Percentiles rank a stretch among this genome's conserved stretches.
Conservation (phyloP, 2,329 filamentous ascomycete species). For the Aspergillus uvarum region DNA sequence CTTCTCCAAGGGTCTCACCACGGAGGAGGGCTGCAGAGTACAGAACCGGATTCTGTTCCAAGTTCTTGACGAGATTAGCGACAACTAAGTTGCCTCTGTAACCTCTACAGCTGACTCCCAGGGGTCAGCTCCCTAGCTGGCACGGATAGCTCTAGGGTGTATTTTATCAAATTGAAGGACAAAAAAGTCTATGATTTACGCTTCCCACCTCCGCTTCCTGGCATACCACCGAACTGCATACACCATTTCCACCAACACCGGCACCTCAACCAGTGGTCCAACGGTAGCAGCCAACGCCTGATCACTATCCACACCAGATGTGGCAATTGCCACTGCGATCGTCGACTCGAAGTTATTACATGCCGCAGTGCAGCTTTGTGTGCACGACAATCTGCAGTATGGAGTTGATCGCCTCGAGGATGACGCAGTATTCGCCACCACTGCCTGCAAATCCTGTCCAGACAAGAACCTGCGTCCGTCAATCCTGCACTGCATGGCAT, state of each 20-base stretch:
- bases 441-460: slow-evolving; percentile 78
- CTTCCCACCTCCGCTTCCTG: slow-evolving; percentile 26
- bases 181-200: background rate
- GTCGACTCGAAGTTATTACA: slow-evolving; percentile 94
- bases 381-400: slow-evolving; percentile 71
- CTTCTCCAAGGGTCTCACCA: slow-evolving; percentile 28
- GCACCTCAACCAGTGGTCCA: slow-evolving; percentile 82
- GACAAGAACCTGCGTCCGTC: slow-evolving; percentile 57
- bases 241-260: slow-evolving; percentile 73
- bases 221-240: slow-evolving; percentile 60
- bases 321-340: slow-evolving; percentile 82
- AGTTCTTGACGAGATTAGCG: slow-evolving; percentile 41
- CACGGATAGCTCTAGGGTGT: no score
- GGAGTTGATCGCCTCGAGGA: slow-evolving; percentile 73
- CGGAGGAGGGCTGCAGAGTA: slow-evolving; percentile 37
- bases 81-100: slow-evolving; percentile 17
- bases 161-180: background rate
- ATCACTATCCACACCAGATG: slow-evolving; percentile 73
- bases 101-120: background rate
- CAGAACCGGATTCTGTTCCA: slow-evolving; percentile 45
- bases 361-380: slow-evolving; percentile 83
- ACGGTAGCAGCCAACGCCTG: slow-evolving; percentile 81
- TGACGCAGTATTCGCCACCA: slow-evolving; percentile 78
- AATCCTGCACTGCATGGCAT: background rate
- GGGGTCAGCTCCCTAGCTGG: background rate